Conservation (phyloP, 805 yeast genomes). For the Tetrapisispora iriomotensis region DNA sequence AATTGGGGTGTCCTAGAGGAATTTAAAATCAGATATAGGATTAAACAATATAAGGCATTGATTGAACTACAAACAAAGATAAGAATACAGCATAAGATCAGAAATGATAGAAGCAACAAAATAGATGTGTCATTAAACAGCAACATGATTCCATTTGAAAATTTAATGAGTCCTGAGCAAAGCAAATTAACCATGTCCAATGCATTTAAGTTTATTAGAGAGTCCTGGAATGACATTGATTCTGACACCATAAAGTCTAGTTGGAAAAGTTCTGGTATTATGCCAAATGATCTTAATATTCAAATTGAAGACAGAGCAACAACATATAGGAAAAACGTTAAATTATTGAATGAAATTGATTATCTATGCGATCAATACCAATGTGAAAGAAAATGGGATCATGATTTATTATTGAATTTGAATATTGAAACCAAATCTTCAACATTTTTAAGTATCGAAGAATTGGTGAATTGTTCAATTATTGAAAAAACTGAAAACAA, state of each 20-base stretch:
- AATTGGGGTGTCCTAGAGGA: slow-evolving; percentile 57
- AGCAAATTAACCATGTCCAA: slow-evolving; percentile 43
- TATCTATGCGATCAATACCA: slow-evolving; percentile 38
- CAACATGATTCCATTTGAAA: slow-evolving; percentile 8
- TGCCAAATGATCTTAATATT: slow-evolving; percentile 28
- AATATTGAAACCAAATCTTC: slow-evolving; percentile 34
- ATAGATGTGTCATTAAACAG: too few species aligned
- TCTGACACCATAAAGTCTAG: slow-evolving; percentile 31
- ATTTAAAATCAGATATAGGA: slow-evolving; percentile 47
- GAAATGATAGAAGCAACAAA: too few species aligned
- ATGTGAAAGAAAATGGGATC: slow-evolving; percentile 50
- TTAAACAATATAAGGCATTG: slow-evolving; percentile 42
- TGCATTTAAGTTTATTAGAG: slow-evolving; percentile 48
- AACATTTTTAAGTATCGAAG: slow-evolving; percentile 47
- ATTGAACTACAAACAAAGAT: slow-evolving; percentile 21
- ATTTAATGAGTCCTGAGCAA: slow-evolving; percentile 27
- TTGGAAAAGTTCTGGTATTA: slow-evolving; percentile 37
- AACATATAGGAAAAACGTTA: slow-evolving; percentile 26
- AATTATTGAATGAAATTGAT: slow-evolving; percentile 33
- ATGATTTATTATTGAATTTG: slow-evolving; percentile 43
- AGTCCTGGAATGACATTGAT: slow-evolving; percentile 43
- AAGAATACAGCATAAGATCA: slow-evolving; percentile 6
- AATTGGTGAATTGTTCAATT: slow-evolving; percentile 50
- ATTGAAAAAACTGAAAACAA: slow-evolving; percentile 5
- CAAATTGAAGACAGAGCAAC: slow-evolving; percentile 26